Evolutionary conservation across 2,329 filamentous ascomycete genomes (phyloP).

Genomic region (Exophiala viscosa): DNA sequence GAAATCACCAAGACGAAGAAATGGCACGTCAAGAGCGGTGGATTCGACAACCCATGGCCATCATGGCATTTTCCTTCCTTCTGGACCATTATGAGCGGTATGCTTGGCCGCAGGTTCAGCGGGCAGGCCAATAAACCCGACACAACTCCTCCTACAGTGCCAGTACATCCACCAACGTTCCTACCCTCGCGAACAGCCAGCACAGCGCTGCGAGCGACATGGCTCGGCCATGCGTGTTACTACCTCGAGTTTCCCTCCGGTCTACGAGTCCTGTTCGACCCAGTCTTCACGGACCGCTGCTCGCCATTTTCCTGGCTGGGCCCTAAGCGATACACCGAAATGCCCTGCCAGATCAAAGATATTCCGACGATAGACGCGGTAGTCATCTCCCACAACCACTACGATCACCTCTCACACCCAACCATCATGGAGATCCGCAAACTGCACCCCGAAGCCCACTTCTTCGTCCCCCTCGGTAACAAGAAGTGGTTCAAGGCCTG

Average conservation of each 20-base stretch:
- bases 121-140: conserved; percentile 57
- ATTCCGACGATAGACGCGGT: conserved; percentile 60
- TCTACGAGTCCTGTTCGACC: conserved; percentile 85
- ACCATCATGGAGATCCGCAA: conserved; percentile 68
- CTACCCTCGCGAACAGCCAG: conserved; percentile 55
- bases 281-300: conserved; percentile 86
- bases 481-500: conserved; percentile 72
- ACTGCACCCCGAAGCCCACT: conserved; percentile 73
- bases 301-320: conserved; percentile 66
- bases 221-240: conserved; percentile 93
- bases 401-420: conserved; percentile 81
- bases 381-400: conserved; percentile 85
- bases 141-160: conserved; percentile 62
- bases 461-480: conserved; percentile 81
- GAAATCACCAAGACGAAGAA: conserved; percentile 35
- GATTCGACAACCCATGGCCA: conserved; percentile 45
- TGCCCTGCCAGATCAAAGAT: conserved; percentile 72
- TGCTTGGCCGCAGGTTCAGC: conserved; percentile 39
- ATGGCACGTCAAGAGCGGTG: conserved; percentile 38
- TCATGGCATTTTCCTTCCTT: conserved; percentile 28
- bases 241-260: conserved; percentile 85
- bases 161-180: conserved; percentile 65
- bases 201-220: conserved; percentile 71
- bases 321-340: conserved; percentile 73
- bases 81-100: conserved; percentile 18